These are phyloP conservation scores for Fraxinus sp. DNA, from an alignment of 305 asterid species.

Conservation along the genomic window DNA sequence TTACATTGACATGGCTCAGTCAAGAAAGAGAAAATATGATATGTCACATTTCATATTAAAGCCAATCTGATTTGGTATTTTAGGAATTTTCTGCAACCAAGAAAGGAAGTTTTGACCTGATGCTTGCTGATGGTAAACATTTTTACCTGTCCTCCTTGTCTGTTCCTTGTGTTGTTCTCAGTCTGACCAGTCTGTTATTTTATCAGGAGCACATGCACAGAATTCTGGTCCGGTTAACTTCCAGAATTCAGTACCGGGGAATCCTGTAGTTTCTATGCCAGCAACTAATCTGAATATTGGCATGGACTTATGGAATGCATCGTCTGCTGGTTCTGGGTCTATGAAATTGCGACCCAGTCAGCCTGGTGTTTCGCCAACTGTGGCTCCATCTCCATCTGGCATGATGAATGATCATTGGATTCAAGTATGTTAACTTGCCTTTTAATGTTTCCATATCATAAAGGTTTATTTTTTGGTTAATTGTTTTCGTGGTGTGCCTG, in stretches of 20 bases:
- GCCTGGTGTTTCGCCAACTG: constrained; percentile 48
- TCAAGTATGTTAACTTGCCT: constrained; percentile 46
- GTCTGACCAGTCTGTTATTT: constrained; percentile 26
- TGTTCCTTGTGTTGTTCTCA: constrained; percentile 10
- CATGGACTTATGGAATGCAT: constrained; percentile 85
- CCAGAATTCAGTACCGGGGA: constrained; percentile 63
- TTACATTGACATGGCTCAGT: not conserved
- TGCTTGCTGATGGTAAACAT: constrained; percentile 90
- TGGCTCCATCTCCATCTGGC: constrained; percentile 54
- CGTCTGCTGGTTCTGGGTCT: constrained; percentile 64
- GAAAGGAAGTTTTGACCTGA: constrained; percentile 90
- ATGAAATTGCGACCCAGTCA: constrained; percentile 58
- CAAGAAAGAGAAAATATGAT: not conserved
- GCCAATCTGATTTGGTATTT: constrained; percentile 22
- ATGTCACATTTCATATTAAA: constrained; percentile 22
- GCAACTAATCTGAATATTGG: constrained; percentile 81
- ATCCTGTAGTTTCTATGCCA: constrained; percentile 63
- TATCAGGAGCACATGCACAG: constrained; percentile 75
- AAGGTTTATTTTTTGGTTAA: not conserved
- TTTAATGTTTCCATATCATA: not conserved
- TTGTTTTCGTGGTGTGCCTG: not conserved
- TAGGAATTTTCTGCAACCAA: constrained; percentile 66
- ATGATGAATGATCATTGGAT: constrained; percentile 73
- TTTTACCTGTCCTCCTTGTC: constrained; percentile 11
- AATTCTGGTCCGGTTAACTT: constrained; percentile 43